Evolutionary conservation across 148 eudicot species (phyloP).

Genomic region (Camellia granthamiana): DNA sequence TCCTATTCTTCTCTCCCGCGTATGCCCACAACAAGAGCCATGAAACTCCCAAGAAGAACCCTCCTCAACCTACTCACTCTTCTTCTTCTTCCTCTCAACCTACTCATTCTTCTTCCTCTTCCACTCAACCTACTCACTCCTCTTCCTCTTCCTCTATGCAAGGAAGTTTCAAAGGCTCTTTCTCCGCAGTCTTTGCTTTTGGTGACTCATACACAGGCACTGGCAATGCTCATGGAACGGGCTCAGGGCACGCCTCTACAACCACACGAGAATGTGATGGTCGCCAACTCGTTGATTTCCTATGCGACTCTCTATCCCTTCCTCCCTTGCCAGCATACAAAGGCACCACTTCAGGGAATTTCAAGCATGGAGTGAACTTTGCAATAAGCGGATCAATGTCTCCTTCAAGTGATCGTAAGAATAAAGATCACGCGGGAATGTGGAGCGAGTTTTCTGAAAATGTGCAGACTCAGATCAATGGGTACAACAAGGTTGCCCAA

Average conservation of each 20-base stretch:
- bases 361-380: slow-evolving; percentile 24
- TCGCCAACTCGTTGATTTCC: slow-evolving; percentile 23
- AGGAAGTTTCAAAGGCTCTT: slow-evolving; percentile 14
- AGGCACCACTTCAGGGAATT: slow-evolving; percentile 7
- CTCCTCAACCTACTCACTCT: too few relatives aligned
- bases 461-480: slow-evolving; percentile 23
- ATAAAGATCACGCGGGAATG: background rate
- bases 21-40: slow-evolving; percentile 12
- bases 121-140: too few relatives aligned
- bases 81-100: too few relatives aligned
- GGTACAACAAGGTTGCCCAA: slow-evolving; percentile 20
- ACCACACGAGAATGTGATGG: slow-evolving; percentile 14
- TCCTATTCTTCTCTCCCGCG: slow-evolving; percentile 17
- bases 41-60: background rate
- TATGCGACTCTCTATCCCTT: slow-evolving; percentile 21
- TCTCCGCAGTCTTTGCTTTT: slow-evolving; percentile 29
- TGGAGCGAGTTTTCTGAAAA: slow-evolving; percentile 17
- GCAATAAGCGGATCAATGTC: slow-evolving; percentile 23
- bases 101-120: too few relatives aligned
- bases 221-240: slow-evolving; percentile 20
- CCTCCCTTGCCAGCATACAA: slow-evolving; percentile 25
- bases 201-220: slow-evolving; percentile 30
- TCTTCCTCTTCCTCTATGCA: too few relatives aligned
- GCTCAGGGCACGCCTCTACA: background rate
- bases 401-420: slow-evolving; percentile 1